Base-by-base conservation (phyloP, 1,284 basidiomycete genomes). In the Apiotrichum sp. region DNA sequence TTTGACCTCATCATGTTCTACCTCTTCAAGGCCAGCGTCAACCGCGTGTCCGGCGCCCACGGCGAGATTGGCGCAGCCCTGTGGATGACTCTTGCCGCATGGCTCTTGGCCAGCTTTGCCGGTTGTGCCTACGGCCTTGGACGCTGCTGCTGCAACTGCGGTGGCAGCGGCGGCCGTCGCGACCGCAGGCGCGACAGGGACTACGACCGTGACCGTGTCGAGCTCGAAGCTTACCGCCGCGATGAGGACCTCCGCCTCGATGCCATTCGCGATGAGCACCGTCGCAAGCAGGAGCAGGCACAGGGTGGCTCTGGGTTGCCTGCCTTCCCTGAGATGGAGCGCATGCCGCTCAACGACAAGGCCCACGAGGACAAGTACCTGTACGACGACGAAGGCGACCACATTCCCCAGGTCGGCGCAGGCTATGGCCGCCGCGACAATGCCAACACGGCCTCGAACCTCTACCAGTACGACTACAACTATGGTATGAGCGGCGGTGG, bases 1-100 rank as follows among this genome's bases (percentile, higher is more conserved):
- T 89, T 93, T 72, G 90, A 93, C 73, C 74, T 93, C 53, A 86
- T 82, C 62, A 78, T 93, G 57, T 93, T 93, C 78, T 92, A 88
- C 79, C 76, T 90, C 52, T 86, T 87, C 57, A 89, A 85, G 68
- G 77, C 85, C 47, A 82, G 88, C 53, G 86, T 93, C 68, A 86
- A 88, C 69, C 67, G 77, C 9, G 83, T 89, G 14, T 52, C 69
- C 3, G 83, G 84, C 35, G 89, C 88, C 2, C 80, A 79, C 0
- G 90, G 90, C 0, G 75, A 78, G 13, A 85, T 92, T 7, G 90
- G 90, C 10, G 85, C 80, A 55, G 87, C 84, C 7, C 82, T 92
- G 29, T 93, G 90, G 90, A 78, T 93, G 50, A 91, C 88, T 1
- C 81, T 93, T 38, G 86, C 83, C 0, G 86, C 89, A 0, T 92